Percentiles rank a stretch among this genome's conserved stretches.
Conservation (phyloP, 805 yeast genomes). For the Lipomyces yamadae region DNA sequence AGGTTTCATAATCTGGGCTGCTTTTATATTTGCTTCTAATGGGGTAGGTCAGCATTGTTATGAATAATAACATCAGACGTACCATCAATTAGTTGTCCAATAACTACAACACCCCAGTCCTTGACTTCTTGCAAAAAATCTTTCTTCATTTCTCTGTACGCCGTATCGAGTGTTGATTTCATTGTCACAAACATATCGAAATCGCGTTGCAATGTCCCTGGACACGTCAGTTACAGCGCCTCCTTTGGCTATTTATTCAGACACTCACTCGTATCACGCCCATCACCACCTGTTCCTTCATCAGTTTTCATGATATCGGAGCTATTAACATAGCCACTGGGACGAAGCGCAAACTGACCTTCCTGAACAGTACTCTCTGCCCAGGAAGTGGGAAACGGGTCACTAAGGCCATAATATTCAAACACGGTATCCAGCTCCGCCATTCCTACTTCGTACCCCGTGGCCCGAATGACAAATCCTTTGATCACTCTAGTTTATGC, state of each 20-base stretch:
- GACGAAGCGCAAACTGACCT: constrained; percentile 14
- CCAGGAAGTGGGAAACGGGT: constrained; percentile 32
- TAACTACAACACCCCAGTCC: constrained; percentile 46
- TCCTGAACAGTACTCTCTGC: constrained; percentile 20
- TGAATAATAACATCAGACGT: not conserved
- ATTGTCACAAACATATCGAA: constrained; percentile 67
- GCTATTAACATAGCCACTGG: constrained; percentile 13
- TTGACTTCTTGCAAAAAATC: constrained; percentile 45
- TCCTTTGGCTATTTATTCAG: not conserved
- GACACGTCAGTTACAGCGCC: not conserved
- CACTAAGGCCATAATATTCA: constrained; percentile 26
- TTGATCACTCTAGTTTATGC: not conserved
- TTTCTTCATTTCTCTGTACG: constrained; percentile 58
- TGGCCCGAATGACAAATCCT: not conserved
- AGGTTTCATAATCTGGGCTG: constrained; percentile 63
- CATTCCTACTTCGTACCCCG: constrained; percentile 8
- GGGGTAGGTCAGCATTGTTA: constrained; percentile 20
- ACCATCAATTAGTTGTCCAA: constrained; percentile 49
- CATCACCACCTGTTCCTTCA: not conserved
- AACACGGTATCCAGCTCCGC: constrained; percentile 24
- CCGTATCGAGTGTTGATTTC: constrained; percentile 66
- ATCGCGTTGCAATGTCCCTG: constrained; percentile 47
- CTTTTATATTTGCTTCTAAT: constrained; percentile 54
- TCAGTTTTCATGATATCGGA: not conserved
- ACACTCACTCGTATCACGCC: constrained; percentile 16